A percentile compares a stretch with the other conserved stretches of the same genome.
phyloP scores from a whole-genome alignment of 2,329 filamentous ascomycete species.

The Claviceps humidiphila region DNA sequence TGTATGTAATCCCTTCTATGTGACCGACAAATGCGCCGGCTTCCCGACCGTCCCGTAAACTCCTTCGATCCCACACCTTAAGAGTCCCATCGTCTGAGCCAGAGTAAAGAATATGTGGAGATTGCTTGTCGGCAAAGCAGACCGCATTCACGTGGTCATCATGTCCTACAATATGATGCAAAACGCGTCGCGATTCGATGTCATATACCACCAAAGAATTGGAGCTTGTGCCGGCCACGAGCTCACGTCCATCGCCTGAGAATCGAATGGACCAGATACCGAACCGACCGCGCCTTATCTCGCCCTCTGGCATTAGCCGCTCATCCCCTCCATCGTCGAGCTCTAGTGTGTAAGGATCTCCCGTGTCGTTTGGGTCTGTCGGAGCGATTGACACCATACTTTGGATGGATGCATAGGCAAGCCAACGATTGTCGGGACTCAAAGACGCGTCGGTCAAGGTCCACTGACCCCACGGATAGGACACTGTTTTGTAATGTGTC shows the following conservation, averaged over 20 bases:
- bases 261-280: conserved; percentile 86
- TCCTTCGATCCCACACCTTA: conserved; percentile 92
- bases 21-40: conserved; percentile 55
- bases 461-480: conserved; percentile 82
- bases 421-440: conserved; percentile 79
- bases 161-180: conserved; percentile 68
- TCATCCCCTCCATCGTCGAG: conserved; percentile 28
- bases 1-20: conserved; percentile 52
- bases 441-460: conserved; percentile 89
- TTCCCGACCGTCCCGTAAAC: conserved; percentile 70
- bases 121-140: conserved; percentile 79
- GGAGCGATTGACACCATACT: conserved; percentile 73
- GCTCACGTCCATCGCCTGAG: conserved; percentile 78
- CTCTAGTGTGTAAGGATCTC: conserved; percentile 69
- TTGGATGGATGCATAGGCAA: conserved; percentile 85
- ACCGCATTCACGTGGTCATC: conserved; percentile 89
- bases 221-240: conserved; percentile 77
- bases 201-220: conserved; percentile 81
- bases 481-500: conserved; percentile 87
- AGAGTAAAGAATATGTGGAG: conserved; percentile 89
- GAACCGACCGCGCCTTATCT: conserved; percentile 25
- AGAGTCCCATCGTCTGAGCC: conserved; percentile 89
- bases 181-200: conserved; percentile 63
- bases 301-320: conserved; percentile 13
- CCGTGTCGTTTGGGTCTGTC: conserved; percentile 70